These are phyloP conservation scores for Hanseniaspora sp. DNA, from an alignment of 1,139 yeast genomes.

Conservation along the genomic window DNA sequence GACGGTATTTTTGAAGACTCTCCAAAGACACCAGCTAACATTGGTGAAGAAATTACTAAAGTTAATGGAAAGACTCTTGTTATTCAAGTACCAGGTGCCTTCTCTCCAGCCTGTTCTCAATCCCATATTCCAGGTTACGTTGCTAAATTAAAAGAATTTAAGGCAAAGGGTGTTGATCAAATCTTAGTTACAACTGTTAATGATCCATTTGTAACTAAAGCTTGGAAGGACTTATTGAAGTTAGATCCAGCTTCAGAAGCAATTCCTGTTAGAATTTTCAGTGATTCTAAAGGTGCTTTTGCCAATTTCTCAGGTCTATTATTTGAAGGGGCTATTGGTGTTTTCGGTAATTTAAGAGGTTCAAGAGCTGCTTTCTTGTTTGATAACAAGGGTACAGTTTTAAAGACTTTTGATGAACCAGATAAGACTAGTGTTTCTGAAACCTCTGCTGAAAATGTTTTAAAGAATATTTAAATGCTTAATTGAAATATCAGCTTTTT, in stretches of 20 bases:
- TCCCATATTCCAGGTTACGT: conserved; percentile 73
- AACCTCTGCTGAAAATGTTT: conserved; percentile 40
- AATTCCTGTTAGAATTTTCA: conserved; percentile 39
- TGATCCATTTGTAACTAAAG: conserved; percentile 74
- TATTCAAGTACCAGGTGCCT: conserved; percentile 86
- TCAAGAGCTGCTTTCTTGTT: conserved; percentile 60
- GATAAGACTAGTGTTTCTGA: conserved; percentile 61
- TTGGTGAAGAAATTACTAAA: conserved; percentile 41
- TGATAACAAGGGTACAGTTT: conserved; percentile 63
- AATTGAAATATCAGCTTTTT: too few relatives aligned
- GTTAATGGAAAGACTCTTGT: conserved; percentile 41
- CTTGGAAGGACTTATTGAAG: conserved; percentile 43
- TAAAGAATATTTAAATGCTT: conserved; percentile 28
- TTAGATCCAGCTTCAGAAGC: conserved; percentile 33
- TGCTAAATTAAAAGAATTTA: conserved; percentile 40
- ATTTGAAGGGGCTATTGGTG: conserved; percentile 53
- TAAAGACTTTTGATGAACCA: conserved; percentile 62
- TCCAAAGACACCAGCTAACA: conserved; percentile 54
- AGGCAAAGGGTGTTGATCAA: conserved; percentile 50
- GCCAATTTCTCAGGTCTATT: conserved; percentile 51
- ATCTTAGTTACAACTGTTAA: conserved; percentile 67
- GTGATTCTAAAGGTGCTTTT: conserved; percentile 69
- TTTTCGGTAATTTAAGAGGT: conserved; percentile 66
- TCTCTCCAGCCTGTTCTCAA: conserved; percentile 74
- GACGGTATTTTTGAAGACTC: conserved; percentile 47